Conservation (phyloP, 371 early-diverging fungal species). For the Mortierella polycephala region DNA sequence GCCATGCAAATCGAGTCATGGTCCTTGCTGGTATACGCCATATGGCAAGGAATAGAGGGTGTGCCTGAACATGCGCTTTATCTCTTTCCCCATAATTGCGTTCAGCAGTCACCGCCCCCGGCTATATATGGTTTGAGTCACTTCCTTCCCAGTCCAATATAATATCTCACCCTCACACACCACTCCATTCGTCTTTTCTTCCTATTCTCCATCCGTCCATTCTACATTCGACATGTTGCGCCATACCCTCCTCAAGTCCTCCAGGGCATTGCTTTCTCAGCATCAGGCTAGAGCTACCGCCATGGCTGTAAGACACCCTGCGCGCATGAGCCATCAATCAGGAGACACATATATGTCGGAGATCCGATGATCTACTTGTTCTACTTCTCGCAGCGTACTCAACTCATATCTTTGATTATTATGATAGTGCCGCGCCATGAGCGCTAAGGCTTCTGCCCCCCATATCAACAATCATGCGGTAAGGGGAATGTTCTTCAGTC, state of each 20-base stretch:
- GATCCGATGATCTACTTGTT: too few relatives aligned
- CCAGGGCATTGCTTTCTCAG: conserved; percentile 38
- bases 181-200: conserved; percentile 1
- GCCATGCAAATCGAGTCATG: too few relatives aligned
- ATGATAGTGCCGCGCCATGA: conserved; percentile 46
- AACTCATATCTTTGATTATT: too few relatives aligned
- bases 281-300: conserved; percentile 23
- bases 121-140: conserved; percentile 7
- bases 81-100: not conserved
- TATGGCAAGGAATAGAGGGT: not conserved
- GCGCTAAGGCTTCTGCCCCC: conserved; percentile 20
- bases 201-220: not conserved
- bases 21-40: too few relatives aligned
- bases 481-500: conserved; percentile 6
- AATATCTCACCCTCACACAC: not conserved
- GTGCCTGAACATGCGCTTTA: not conserved
- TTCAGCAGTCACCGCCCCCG: conserved; percentile 2
- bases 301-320: conserved; percentile 34
- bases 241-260: conserved; percentile 31
- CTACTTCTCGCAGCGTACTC: too few relatives aligned
- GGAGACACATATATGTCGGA: too few relatives aligned
- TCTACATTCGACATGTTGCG: conserved; percentile 34
- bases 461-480: conserved; percentile 38
- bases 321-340: too few relatives aligned
- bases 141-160: not conserved